A percentile compares a stretch with the other conserved stretches of the same genome.
phyloP scores from a whole-genome alignment of 2,329 filamentous ascomycete genomes.

The Botrytis hyacinthi region DNA sequence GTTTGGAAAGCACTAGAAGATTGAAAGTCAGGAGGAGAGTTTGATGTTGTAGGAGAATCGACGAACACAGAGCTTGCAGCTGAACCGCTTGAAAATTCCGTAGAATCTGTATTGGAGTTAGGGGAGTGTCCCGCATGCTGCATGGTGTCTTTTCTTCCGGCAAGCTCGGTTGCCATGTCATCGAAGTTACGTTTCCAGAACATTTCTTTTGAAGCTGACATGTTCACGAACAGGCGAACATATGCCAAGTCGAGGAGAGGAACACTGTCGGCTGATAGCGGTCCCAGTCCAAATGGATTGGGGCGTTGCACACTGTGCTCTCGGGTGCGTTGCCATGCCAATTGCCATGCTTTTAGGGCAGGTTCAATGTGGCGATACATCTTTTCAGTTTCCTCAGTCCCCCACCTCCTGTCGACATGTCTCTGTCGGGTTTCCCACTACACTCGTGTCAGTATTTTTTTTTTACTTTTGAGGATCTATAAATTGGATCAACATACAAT shows the following conservation, averaged over 20 bases:
- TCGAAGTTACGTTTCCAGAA: conserved; percentile 95
- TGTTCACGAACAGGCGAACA: conserved; percentile 86
- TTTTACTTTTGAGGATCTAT: too few relatives aligned
- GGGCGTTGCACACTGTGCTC: conserved; percentile 80
- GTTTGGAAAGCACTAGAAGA: conserved; percentile 26
- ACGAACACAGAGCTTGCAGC: conserved; percentile 46
- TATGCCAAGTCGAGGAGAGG: conserved; percentile 90
- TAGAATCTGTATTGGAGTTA: conserved; percentile 42
- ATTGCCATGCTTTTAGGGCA: conserved; percentile 89
- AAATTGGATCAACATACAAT: conserved; percentile 47
- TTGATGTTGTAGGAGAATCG: conserved; percentile 53
- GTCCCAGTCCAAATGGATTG: conserved; percentile 77
- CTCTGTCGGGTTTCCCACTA: conserved; percentile 88
- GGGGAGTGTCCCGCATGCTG: conserved; percentile 68
- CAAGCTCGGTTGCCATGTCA: conserved; percentile 83
- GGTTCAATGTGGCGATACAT: conserved; percentile 97
- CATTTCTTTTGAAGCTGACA: conserved; percentile 87
- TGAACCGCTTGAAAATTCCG: conserved; percentile 38
- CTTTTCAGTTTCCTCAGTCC: conserved; percentile 85
- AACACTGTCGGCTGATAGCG: conserved; percentile 85
- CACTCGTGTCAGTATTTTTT: background rate
- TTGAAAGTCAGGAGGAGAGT: conserved; percentile 45
- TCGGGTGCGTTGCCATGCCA: conserved; percentile 84
- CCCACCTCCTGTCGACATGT: conserved; percentile 87
- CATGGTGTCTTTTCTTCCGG: conserved; percentile 70